Percentiles rank a stretch among this genome's conserved stretches.
These are phyloP conservation scores for Eucalyptus polybractea DNA, from an alignment of 345 rosid genomes.

Conservation along the genomic window DNA sequence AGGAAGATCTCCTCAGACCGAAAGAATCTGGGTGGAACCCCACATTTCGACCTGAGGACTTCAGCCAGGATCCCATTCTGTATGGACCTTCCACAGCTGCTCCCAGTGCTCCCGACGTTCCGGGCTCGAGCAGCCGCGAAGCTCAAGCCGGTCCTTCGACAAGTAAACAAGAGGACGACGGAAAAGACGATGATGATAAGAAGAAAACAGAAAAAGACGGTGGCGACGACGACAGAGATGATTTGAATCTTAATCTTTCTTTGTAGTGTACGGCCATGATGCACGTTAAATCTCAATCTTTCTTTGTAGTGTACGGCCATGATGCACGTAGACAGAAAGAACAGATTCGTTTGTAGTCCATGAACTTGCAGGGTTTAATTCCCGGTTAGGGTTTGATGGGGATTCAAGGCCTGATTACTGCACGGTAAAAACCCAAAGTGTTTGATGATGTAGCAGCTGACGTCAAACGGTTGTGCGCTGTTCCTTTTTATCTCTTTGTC, in stretches of 20 bases:
- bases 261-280: neutral
- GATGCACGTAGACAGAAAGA: neutral
- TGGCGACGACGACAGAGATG: neutral
- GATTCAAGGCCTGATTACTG: neutral
- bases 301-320: neutral
- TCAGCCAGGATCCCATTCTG: neutral
- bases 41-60: slow-evolving; percentile 38
- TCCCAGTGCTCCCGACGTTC: neutral
- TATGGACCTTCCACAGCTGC: neutral
- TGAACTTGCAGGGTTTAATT: neutral
- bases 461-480: neutral
- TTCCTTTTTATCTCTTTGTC: neutral
- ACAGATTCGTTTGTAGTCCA: neutral
- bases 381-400: neutral
- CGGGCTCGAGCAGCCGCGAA: neutral
- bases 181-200: neutral
- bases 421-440: neutral
- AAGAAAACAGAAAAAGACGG: neutral
- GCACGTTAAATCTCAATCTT: slow-evolving; percentile 13
- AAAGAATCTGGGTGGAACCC: slow-evolving; percentile 14
- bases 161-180: neutral
- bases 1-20: neutral
- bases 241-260: slow-evolving; percentile 15
- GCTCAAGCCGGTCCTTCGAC: neutral
- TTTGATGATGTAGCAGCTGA: neutral